Evolutionary conservation across 2,329 filamentous ascomycete species (phyloP).

Genomic region (Pestalotiopsis sp.): DNA sequence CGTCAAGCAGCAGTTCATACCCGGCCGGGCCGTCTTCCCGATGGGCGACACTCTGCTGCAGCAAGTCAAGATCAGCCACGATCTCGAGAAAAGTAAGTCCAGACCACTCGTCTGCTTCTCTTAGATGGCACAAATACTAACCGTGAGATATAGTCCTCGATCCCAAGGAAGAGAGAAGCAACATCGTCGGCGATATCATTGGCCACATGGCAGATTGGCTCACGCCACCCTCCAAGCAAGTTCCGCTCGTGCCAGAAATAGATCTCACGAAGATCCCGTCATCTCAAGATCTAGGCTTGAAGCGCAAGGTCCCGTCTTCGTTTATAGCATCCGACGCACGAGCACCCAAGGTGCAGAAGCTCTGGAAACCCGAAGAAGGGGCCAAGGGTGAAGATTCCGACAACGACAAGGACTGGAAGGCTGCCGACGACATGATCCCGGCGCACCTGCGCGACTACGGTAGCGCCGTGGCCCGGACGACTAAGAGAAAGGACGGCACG

Average conservation of each 20-base stretch:
- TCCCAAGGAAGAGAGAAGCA: not conserved
- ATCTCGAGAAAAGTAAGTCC: constrained; percentile 26
- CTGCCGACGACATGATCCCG: not conserved
- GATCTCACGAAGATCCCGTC: constrained; percentile 18
- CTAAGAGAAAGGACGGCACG: constrained; percentile 4
- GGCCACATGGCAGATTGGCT: constrained; percentile 9
- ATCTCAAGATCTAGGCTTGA: constrained; percentile 24
- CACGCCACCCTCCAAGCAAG: not conserved
- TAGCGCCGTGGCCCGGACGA: not conserved
- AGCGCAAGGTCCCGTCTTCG: constrained; percentile 29
- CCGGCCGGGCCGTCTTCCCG: constrained; percentile 33
- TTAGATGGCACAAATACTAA: constrained; percentile 15
- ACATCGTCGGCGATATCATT: not conserved
- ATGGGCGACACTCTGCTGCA: constrained; percentile 40
- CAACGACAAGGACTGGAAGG: not conserved
- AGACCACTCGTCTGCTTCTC: not conserved
- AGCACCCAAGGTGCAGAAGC: not conserved
- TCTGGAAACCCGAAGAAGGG: not conserved
- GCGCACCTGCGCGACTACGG: not conserved
- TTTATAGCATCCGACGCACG: constrained; percentile 16
- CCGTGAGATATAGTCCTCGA: constrained; percentile 3
- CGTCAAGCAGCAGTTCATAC: constrained; percentile 21
- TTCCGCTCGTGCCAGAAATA: constrained; percentile 25
- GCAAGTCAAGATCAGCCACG: constrained; percentile 24
- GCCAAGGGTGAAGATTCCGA: not conserved